phyloP scores from a whole-genome alignment of 768 basidiomycete genomes.

The Pleurotus ostreatus region DNA sequence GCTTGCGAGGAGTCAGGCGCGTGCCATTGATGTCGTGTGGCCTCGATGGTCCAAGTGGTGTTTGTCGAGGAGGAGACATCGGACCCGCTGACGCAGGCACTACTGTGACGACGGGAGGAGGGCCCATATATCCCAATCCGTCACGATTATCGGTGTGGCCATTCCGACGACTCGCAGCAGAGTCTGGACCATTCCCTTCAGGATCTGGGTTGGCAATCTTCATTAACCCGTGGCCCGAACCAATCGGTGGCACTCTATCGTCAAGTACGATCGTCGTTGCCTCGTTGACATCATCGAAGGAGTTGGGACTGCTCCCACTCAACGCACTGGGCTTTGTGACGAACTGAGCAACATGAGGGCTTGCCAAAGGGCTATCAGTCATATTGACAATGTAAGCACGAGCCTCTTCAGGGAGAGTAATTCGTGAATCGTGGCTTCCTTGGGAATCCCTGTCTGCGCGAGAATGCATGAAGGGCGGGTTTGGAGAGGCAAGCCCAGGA shows the following conservation, averaged over 20 bases:
- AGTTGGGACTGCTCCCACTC: neutral
- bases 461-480: conserved; percentile 10
- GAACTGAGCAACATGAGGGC: conserved; percentile 42
- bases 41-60: conserved; percentile 17
- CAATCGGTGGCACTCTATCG: neutral
- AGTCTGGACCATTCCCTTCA: neutral
- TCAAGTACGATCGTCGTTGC: neutral
- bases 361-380: conserved; percentile 58
- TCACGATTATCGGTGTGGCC: neutral
- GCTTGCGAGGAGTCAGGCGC: neutral
- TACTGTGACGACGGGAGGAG: conserved; percentile 9
- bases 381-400: conserved; percentile 67
- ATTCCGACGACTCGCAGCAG: neutral
- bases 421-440: conserved; percentile 52
- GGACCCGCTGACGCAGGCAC: conserved; percentile 10
- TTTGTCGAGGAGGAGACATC: conserved; percentile 12
- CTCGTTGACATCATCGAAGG: conserved; percentile 2
- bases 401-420: conserved; percentile 75
- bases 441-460: conserved; percentile 2
- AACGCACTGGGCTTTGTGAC: conserved; percentile 18
- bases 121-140: neutral
- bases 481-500: conserved; percentile 27
- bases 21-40: conserved; percentile 9
- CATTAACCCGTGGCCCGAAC: neutral
- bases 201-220: neutral